Evolutionary conservation across 2,329 filamentous ascomycete genomes (phyloP).

Genomic region (Cytospora mali): DNA sequence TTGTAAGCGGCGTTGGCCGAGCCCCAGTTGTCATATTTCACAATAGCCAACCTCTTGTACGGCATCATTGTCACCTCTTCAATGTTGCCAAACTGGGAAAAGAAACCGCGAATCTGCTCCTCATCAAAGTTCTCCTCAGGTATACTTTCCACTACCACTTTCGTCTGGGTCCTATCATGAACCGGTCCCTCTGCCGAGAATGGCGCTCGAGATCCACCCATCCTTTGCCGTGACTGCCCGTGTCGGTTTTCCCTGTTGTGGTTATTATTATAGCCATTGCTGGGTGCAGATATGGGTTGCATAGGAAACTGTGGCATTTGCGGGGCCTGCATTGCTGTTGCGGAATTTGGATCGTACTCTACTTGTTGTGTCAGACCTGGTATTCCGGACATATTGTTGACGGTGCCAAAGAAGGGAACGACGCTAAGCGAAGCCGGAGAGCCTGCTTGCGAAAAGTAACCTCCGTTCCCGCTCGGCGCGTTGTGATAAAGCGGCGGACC

Average conservation of each 20-base stretch:
- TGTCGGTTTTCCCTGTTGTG: conserved; percentile 42
- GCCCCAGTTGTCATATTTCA: conserved; percentile 69
- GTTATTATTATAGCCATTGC: conserved; percentile 29
- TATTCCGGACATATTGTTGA: background rate
- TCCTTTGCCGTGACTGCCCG: conserved; percentile 39
- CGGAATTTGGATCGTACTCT: conserved; percentile 56
- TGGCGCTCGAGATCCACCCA: conserved; percentile 48
- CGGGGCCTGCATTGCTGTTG: conserved; percentile 27
- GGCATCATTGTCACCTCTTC: conserved; percentile 65
- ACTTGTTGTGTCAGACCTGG: conserved; percentile 20
- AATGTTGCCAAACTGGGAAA: conserved; percentile 71
- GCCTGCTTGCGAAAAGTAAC: background rate
- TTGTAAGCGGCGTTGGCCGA: conserved; percentile 71
- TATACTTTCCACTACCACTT: conserved; percentile 77
- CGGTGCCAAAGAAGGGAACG: background rate
- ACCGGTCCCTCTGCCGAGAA: conserved; percentile 68
- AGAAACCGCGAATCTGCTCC: conserved; percentile 67
- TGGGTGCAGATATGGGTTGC: conserved; percentile 20
- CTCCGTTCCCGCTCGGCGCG: background rate
- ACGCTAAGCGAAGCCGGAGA: background rate
- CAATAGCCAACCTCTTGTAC: conserved; percentile 67
- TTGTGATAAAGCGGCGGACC: background rate
- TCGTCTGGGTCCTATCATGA: conserved; percentile 63
- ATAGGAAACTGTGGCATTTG: conserved; percentile 21
- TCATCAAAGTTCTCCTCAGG: conserved; percentile 71